phyloP scores from a whole-genome alignment of 2,329 filamentous ascomycete genomes.

The Aspergillus melleus region DNA sequence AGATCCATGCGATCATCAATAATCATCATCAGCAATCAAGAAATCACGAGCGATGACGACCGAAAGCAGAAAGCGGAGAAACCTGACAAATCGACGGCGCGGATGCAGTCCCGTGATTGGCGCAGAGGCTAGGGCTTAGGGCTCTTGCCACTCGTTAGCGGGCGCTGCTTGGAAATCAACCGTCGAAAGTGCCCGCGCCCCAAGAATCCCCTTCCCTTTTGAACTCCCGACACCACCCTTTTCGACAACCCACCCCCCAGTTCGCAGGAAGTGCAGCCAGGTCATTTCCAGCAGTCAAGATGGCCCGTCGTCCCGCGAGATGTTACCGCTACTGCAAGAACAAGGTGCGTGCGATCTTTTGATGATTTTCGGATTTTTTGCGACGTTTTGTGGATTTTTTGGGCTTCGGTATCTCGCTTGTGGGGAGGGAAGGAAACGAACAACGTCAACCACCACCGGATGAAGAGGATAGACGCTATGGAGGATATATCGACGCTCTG shows the following conservation, averaged over 20 bases:
- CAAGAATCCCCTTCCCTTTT: slow-evolving; percentile 30
- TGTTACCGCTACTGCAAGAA: slow-evolving; percentile 99
- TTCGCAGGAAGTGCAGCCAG: slow-evolving; percentile 50
- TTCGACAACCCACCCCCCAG: slow-evolving; percentile 35
- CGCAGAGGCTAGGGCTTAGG: slow-evolving; percentile 42
- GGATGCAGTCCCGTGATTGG: slow-evolving; percentile 23
- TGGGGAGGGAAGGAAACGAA: slow-evolving; percentile 20
- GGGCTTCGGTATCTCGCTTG: slow-evolving; percentile 28
- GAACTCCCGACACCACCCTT: slow-evolving; percentile 35
- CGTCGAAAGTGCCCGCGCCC: slow-evolving; percentile 29
- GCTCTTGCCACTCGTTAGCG: slow-evolving; percentile 42
- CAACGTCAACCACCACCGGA: neutral
- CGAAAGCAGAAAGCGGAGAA: too few relatives aligned
- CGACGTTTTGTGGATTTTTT: slow-evolving; percentile 27
- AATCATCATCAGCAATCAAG: neutral
- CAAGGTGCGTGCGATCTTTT: slow-evolving; percentile 69
- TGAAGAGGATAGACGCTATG: neutral
- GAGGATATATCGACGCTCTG: neutral
- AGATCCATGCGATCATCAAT: too few relatives aligned
- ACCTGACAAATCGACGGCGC: slow-evolving; percentile 25
- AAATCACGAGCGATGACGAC: neutral
- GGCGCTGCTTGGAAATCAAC: slow-evolving; percentile 46
- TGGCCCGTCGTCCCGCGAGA: slow-evolving; percentile 98
- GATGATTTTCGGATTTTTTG: slow-evolving; percentile 20
- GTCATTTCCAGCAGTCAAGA: slow-evolving; percentile 68